These are phyloP conservation scores for Populus euphratica DNA, from an alignment of 345 rosid species.

Conservation along the genomic window DNA sequence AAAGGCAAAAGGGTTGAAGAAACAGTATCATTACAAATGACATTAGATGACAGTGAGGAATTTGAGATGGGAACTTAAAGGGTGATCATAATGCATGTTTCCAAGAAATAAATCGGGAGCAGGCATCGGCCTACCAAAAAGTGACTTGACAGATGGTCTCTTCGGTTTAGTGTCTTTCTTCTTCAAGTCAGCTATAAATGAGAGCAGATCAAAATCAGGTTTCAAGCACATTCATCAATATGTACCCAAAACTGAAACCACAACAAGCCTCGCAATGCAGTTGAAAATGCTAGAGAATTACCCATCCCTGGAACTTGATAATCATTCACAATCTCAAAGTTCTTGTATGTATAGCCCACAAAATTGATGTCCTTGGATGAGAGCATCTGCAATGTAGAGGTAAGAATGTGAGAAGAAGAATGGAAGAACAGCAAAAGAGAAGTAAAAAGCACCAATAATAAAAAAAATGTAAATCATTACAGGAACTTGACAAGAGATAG, in stretches of 20 bases:
- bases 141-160: conserved; percentile 71
- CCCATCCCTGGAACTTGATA: conserved; percentile 85
- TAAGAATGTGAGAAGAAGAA: neutral
- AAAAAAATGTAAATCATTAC: too few relatives aligned
- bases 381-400: conserved; percentile 52
- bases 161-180: conserved; percentile 62
- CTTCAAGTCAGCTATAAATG: conserved; percentile 60
- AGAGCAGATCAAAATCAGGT: neutral
- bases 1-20: neutral
- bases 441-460: neutral
- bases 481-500: neutral
- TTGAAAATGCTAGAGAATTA: conserved; percentile 20
- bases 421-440: neutral
- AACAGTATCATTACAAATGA: neutral
- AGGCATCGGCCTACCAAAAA: conserved; percentile 55
- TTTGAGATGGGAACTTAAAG: neutral
- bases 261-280: neutral
- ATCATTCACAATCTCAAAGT: conserved; percentile 77
- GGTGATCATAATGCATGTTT: neutral
- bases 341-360: conserved; percentile 80
- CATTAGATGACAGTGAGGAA: conserved; percentile 1
- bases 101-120: neutral
- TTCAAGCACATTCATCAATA: neutral
- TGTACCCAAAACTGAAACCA: neutral
- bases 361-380: conserved; percentile 78